These are phyloP conservation scores for Pythium dissimile DNA, from an alignment of 352 stramenopile genomes.

Conservation along the genomic window DNA sequence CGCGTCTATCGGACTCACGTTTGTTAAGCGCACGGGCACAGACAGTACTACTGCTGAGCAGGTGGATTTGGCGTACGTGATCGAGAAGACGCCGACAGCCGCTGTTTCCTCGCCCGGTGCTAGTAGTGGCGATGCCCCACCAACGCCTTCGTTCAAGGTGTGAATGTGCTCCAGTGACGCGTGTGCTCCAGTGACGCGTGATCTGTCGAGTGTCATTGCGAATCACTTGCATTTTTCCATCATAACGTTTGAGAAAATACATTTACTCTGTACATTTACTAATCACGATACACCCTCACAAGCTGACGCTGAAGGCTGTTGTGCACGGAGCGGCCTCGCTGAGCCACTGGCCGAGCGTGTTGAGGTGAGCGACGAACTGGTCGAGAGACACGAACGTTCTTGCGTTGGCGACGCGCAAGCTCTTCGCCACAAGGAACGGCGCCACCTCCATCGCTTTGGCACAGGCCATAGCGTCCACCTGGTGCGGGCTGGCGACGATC, in stretches of 20 bases:
- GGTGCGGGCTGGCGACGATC: slow-evolving; percentile 55
- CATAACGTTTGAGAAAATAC: too few species aligned
- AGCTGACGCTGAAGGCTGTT: slow-evolving; percentile 48
- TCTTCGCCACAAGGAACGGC: slow-evolving; percentile 61
- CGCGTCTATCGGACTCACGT: slow-evolving; percentile 5
- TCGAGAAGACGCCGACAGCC: slow-evolving; percentile 8
- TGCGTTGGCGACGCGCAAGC: slow-evolving; percentile 48
- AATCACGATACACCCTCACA: slow-evolving; percentile 22
- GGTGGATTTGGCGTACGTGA: neutral
- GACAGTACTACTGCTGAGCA: too few species aligned
- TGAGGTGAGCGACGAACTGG: slow-evolving; percentile 52
- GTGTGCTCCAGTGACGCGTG: neutral
- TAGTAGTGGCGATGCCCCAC: neutral
- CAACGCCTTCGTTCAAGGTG: slow-evolving; percentile 22
- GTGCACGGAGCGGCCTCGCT: slow-evolving; percentile 47
- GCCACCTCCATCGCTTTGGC: slow-evolving; percentile 47
- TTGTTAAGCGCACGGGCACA: neutral
- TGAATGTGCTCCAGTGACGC: too few species aligned
- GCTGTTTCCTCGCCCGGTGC: neutral
- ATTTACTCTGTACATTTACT: neutral
- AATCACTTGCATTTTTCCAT: neutral
- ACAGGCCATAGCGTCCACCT: slow-evolving; percentile 50
- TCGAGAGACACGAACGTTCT: slow-evolving; percentile 37
- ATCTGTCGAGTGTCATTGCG: too few species aligned
- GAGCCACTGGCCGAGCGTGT: slow-evolving; percentile 52